These are phyloP conservation scores for Sporopachydermia cereana DNA, from an alignment of 1,139 yeast species.

Conservation along the genomic window DNA sequence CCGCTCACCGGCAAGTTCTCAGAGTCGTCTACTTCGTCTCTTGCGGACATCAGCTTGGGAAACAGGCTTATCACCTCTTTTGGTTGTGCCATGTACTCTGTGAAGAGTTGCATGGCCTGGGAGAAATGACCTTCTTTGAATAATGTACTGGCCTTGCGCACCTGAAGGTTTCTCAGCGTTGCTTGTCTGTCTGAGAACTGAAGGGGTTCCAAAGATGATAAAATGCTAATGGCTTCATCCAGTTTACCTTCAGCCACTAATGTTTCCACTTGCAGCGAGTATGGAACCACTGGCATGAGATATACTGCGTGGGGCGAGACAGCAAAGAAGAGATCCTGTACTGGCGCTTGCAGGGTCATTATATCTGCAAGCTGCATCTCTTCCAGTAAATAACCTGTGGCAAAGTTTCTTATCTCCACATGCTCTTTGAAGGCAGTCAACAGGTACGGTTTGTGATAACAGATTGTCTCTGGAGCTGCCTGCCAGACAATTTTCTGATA, in stretches of 20 bases:
- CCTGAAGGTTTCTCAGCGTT: conserved; percentile 33
- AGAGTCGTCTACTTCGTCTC: too few relatives aligned
- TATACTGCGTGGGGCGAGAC: conserved; percentile 17
- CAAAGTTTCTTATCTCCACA: conserved; percentile 22
- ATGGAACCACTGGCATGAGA: conserved; percentile 21
- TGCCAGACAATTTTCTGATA: conserved; percentile 15
- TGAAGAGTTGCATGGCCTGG: conserved; percentile 35
- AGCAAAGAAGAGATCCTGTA: conserved; percentile 20
- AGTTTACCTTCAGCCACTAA: conserved; percentile 16
- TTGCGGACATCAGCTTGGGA: too few relatives aligned
- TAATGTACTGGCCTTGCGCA: conserved; percentile 28
- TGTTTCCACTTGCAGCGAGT: conserved; percentile 22
- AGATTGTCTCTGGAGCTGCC: conserved; percentile 18
- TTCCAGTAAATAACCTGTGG: conserved; percentile 19
- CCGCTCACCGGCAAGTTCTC: too few relatives aligned
- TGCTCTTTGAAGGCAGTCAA: conserved; percentile 16
- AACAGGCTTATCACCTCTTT: conserved; percentile 33
- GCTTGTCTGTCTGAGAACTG: conserved; percentile 23
- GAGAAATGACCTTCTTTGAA: conserved; percentile 24
- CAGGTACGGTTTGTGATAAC: conserved; percentile 23
- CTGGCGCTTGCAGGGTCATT: too few relatives aligned
- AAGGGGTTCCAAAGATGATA: conserved; percentile 25
- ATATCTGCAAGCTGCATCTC: too few relatives aligned
- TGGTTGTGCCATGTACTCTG: conserved; percentile 48
- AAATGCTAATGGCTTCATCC: conserved; percentile 33